Conservation (phyloP, 345 rosid genomes). For the Boechera retrofracta region DNA sequence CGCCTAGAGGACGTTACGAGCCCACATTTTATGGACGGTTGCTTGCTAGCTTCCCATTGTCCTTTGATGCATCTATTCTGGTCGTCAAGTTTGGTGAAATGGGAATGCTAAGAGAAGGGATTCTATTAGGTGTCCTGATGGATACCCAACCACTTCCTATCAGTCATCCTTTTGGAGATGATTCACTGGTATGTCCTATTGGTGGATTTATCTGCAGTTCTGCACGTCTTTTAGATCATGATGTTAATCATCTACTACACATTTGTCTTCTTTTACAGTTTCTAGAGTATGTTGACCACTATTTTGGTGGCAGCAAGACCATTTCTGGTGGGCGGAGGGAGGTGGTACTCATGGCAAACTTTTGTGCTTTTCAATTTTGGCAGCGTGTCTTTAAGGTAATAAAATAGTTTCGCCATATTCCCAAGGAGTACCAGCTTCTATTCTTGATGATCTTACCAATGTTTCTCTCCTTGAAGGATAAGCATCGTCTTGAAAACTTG, state of each 20-base stretch:
- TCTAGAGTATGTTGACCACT: conserved; percentile 55
- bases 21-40: conserved; percentile 90
- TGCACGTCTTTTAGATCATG: conserved; percentile 31
- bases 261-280: conserved; percentile 57
- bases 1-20: conserved; percentile 70
- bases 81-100: conserved; percentile 81
- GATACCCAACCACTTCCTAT: conserved; percentile 85
- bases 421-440: conserved; percentile 1
- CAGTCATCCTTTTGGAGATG: conserved; percentile 81
- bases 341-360: conserved; percentile 64
- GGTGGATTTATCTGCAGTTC: conserved; percentile 27
- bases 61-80: conserved; percentile 81
- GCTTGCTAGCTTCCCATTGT: conserved; percentile 81
- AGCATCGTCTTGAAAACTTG: conserved; percentile 72
- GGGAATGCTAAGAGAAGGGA: conserved; percentile 88
- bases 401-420: conserved; percentile 25
- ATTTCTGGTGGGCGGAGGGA: conserved; percentile 67
- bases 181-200: conserved; percentile 61
- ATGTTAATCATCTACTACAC: conserved; percentile 31
- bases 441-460: conserved; percentile 34
- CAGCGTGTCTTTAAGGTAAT: conserved; percentile 77
- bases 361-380: conserved; percentile 90
- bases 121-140: conserved; percentile 82
- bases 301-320: conserved; percentile 53
- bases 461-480: conserved; percentile 60